Percentiles rank a stretch among this genome's conserved stretches.
These are phyloP conservation scores for Echinochloa phyllopogon DNA, from an alignment of 176 grass and related monocot species.

Conservation along the genomic window DNA sequence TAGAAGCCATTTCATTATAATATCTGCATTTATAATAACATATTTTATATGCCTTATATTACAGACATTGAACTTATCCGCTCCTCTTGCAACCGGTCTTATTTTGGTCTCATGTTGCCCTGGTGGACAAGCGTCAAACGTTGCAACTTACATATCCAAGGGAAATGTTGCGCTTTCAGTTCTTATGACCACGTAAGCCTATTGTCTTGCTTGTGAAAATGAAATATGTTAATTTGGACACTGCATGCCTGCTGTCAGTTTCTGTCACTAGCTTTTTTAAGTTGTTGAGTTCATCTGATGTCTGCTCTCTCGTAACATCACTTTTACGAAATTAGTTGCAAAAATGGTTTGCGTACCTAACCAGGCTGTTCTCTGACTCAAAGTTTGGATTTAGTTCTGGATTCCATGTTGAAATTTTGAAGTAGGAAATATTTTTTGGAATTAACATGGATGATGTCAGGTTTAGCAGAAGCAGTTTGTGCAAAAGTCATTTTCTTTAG, in stretches of 20 bases:
- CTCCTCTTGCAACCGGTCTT: slow-evolving; percentile 96
- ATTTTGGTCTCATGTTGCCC: slow-evolving; percentile 98
- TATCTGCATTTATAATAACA: slow-evolving; percentile 30
- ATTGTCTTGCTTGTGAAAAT: slow-evolving; percentile 28
- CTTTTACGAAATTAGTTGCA: background rate
- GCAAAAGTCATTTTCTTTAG: background rate
- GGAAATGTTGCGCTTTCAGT: slow-evolving; percentile 99
- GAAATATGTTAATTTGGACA: slow-evolving; percentile 20
- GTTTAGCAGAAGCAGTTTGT: background rate
- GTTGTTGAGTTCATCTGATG: background rate
- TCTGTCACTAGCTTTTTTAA: background rate
- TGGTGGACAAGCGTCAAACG: slow-evolving; percentile 98
- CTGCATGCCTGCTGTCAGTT: background rate
- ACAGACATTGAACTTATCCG: slow-evolving; percentile 86
- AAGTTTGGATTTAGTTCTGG: background rate
- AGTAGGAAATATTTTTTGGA: background rate
- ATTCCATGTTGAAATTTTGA: slow-evolving; percentile 8
- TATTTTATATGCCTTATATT: slow-evolving; percentile 38
- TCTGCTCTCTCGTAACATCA: background rate
- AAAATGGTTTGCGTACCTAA: background rate
- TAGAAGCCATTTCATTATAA: slow-evolving; percentile 23
- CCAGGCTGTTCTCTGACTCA: background rate
- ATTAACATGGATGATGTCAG: slow-evolving; percentile 1
- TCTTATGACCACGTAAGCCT: slow-evolving; percentile 98
- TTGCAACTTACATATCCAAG: slow-evolving; percentile 98